Percentiles rank a stretch among this genome's conserved stretches.
Evolutionary conservation across 108 stramenopile species (phyloP).

Genomic region (Fragilaria crotonensis): DNA sequence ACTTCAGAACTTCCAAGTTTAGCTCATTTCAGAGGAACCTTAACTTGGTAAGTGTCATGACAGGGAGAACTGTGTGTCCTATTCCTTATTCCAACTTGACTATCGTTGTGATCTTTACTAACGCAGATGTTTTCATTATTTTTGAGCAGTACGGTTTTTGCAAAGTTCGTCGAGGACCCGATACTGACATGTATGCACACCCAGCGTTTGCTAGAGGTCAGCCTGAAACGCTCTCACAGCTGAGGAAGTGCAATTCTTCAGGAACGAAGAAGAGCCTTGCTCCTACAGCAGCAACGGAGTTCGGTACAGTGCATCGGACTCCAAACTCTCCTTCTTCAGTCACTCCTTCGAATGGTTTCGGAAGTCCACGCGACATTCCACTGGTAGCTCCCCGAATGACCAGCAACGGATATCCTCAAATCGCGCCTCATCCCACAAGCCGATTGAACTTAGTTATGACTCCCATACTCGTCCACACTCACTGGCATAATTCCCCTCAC

Average conservation of each 20-base stretch:
- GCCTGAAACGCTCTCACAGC: constrained; percentile 39
- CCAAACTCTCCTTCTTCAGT: too few relatives aligned
- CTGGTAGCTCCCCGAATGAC: not conserved
- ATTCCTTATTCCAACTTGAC: constrained; percentile 1
- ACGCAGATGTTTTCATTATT: not conserved
- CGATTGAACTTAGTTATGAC: not conserved
- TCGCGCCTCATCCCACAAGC: not conserved
- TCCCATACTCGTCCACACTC: not conserved
- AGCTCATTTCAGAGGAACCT: constrained; percentile 90
- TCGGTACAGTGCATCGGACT: not conserved
- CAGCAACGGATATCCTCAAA: not conserved
- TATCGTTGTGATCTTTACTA: not conserved
- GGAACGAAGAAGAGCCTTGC: not conserved
- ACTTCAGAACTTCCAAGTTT: constrained; percentile 88
- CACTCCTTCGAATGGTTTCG: not conserved
- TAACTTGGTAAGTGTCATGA: constrained; percentile 61
- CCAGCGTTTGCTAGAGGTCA: constrained; percentile 53
- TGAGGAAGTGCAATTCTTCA: constrained; percentile 37
- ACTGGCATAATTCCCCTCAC: not conserved
- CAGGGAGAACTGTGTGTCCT: not conserved
- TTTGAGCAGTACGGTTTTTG: constrained; percentile 70
- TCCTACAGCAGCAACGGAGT: not conserved
- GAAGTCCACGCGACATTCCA: too few relatives aligned
- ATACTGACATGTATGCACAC: constrained; percentile 68
- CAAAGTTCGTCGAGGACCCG: constrained; percentile 71